Evolutionary conservation across 306 rosid genomes (phyloP), one percentile per base, ranked within the genome.

Genomic region (Medicago ruthenica): DNA sequence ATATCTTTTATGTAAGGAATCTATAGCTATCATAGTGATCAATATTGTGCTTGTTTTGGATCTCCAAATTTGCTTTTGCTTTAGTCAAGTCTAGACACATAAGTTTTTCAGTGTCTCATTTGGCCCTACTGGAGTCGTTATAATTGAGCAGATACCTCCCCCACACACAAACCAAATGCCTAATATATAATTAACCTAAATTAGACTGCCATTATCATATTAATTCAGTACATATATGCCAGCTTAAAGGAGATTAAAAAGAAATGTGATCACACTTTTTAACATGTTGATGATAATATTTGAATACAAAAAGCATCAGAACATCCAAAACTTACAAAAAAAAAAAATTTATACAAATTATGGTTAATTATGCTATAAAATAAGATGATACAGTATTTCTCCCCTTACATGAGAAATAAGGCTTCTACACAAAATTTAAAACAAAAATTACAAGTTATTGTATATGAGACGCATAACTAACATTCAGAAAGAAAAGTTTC

Each of bases 1-100:
- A 2, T 65, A 58, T 75, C 27, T 22, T 64, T 75, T 73, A 14
- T 51, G 0, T 73, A 79, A 76, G 79, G 85, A 83, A 88, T 83
- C 83, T 58, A 66, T 72, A 16, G 76, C 70, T 76, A 75, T 79
- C 79, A 76, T 24, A 50, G 83, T 70, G 31, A 70, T 11, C 13
- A 22, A 77, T 63, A 80, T 40, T 81, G 64, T 81, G 83, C 79
- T 74, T 81, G 39, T 3, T 37, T 58, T 78, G 88, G 76, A 83
- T 80, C 83, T 81, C 74, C 70, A 85, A 70, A 27, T 75, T 78
- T 78, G 73, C 85, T 85, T 85, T 85, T 81, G 71, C 85, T 85
- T 85, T 80, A 64, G 78, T 79, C 74, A 79, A 75, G 83, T 82
- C 74, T 59, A n/a, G 6, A 31, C 71, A 79, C 64, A 71, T 85